A percentile compares a stretch with the other conserved stretches of the same genome.
phyloP scores from a whole-genome alignment of 345 rosid species.

The Schrenkiella parvula region DNA sequence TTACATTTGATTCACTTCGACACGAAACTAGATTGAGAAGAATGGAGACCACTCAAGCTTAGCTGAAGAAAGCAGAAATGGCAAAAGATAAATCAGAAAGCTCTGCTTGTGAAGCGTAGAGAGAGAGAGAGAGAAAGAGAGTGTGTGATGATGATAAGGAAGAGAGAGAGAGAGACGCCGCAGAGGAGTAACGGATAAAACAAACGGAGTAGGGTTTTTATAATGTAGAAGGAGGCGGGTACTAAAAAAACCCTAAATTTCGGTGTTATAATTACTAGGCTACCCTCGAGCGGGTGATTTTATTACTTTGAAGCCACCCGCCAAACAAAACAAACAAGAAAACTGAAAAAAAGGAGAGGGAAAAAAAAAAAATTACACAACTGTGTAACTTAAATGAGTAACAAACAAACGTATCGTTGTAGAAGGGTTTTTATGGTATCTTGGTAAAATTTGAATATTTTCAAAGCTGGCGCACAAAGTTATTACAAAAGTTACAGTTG shows the following conservation, averaged over 20 bases:
- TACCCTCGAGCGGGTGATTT: constrained; percentile 27
- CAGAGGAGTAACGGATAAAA: constrained; percentile 32
- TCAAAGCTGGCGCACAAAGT: constrained; percentile 7
- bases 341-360: constrained; percentile 9
- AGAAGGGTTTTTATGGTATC: constrained; percentile 2
- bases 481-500: not conserved
- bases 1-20: constrained; percentile 20
- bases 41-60: not conserved
- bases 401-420: not conserved
- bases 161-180: constrained; percentile 30
- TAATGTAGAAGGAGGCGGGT: constrained; percentile 30
- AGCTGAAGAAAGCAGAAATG: not conserved
- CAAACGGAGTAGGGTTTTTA: constrained; percentile 28
- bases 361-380: constrained; percentile 9
- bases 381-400: not conserved
- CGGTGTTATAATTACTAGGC: not conserved
- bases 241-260: constrained; percentile 29
- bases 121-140: too few species aligned
- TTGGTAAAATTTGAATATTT: constrained; percentile 20
- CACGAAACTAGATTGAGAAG: not conserved
- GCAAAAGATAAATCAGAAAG: not conserved
- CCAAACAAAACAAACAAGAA: constrained; percentile 12
- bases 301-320: constrained; percentile 25
- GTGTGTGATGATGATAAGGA: constrained; percentile 27
- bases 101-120: not conserved